Base-by-base conservation (phyloP, 768 basidiomycete species). In the Pleurotus tuber-regium region DNA sequence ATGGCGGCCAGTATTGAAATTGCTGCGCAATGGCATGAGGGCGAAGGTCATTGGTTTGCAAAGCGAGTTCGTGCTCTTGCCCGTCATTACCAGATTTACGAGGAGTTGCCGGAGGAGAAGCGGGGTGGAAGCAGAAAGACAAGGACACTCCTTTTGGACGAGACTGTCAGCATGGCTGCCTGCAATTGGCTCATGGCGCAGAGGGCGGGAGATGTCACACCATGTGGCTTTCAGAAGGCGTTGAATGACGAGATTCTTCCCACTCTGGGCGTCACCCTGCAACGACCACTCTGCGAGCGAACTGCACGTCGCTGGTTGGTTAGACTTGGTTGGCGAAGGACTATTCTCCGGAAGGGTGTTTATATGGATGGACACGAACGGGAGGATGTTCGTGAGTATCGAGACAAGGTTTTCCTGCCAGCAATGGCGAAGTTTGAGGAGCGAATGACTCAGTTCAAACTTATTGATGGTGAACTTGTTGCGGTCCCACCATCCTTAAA, bases 281-380 rank as follows among this genome's bases (percentile, higher is more conserved):
- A 57, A 21, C 50, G 47, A 5, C 66, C 64, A 0, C 52, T 71
- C 5, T 54, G 62, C 49, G 57, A 54, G 2, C 43, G 62, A 11
- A 77, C 70, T 0, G 76, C 73, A n/a, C 44, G 57, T 7, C 54
- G 55, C 0, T 78, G 77, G 74, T 58, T 79, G 36, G 46, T 59
- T 3, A 61, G 62, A 31, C 52, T 77, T 2, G 66, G 60, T 0
- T 74, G 67, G 63, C 23, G 58, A 1, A 61, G 60, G 41, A 64
- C 59, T 8, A 23, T 61, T 4, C 30, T 59, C 0, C 53, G 57
- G n/a, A 70, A 68, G 31, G 72, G 73, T 1, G 63, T 72, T 14
- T 72, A 64, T 56, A 59, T 66, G 43, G 71, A 72, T 63, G 71
- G 70, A 4, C 63, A 72, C 52, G 68, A 74, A 55, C 57, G 54